Evolutionary conservation across 768 basidiomycete species (phyloP), one percentile per base, ranked within the genome.

Genomic region (Agrocybe pediades): DNA sequence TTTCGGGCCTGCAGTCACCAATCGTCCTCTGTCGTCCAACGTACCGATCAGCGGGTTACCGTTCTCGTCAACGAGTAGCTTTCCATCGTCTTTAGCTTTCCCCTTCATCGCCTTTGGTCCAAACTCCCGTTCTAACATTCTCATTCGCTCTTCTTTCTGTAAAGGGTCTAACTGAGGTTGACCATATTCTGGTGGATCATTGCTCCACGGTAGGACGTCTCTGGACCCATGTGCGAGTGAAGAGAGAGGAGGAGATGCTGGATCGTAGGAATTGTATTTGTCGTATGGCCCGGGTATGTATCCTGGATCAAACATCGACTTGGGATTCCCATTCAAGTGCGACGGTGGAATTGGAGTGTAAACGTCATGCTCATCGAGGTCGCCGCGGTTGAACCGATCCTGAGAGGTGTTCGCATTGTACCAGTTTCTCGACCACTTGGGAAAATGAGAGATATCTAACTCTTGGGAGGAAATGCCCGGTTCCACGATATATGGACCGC

Each of bases 71-170:
- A 71, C 49, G 36, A 74, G 68, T 21, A 67, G 66, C 9, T 67
- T 65, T 21, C 62, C 63, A 21, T 55, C 49, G 24, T 56, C 61
- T 51, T 57, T 74, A 61, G 25, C 27, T 4, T 42, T 50, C 11
- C 44, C 44, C 24, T 45, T 23, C 6, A 6, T 20, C 9, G 19
- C 64, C 56, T 76, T 74, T n/a, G 69, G 66, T 2, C 81, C 80
- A 64, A 88, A 90, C 56, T 88, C 86, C 16, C 78, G 78, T 63
- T 88, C 83, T 9, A 90, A 75, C 85, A 88, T 87, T 6, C 85
- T 80, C 59, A 88, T 74, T 16, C 87, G 77, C 59, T 88, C 86
- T 65, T 85, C 83, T 65, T 86, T 88, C 25, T 82, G 69, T n/a
- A 74, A 66, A 1, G 77, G 67, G 51, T 82, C 76, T 3, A 86